Evolutionary conservation across 352 stramenopile species (phyloP).

Genomic region (Phytophthora sojae): DNA sequence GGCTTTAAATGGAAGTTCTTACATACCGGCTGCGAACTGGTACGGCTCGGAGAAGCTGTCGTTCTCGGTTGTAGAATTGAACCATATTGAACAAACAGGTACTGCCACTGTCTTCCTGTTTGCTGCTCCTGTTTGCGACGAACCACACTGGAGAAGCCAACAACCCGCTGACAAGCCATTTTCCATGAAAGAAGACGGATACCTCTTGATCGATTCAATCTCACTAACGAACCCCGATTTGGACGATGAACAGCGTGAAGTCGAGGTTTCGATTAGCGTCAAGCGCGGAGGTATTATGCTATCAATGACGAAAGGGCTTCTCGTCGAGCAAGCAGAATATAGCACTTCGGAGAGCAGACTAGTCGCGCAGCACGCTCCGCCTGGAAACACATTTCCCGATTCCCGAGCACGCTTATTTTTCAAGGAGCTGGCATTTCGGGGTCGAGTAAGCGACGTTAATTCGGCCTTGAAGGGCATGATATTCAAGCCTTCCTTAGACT

Average conservation of each 20-base stretch:
- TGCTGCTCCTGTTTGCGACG: constrained; percentile 64
- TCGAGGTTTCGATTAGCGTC: constrained; percentile 45
- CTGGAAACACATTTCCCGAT: constrained; percentile 14
- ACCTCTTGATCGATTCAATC: constrained; percentile 46
- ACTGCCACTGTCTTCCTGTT: constrained; percentile 42
- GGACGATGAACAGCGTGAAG: constrained; percentile 37
- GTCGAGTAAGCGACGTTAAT: constrained; percentile 53
- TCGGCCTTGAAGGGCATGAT: constrained; percentile 58
- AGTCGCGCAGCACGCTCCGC: constrained; percentile 18
- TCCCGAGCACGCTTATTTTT: constrained; percentile 55
- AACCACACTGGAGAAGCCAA: constrained; percentile 42
- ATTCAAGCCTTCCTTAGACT: constrained; percentile 59
- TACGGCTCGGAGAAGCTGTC: constrained; percentile 61
- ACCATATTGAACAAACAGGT: constrained; percentile 8
- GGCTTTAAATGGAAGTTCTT: constrained; percentile 58
- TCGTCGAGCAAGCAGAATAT: constrained; percentile 28
- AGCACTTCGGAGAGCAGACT: constrained; percentile 26
- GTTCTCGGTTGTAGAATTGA: constrained; percentile 40
- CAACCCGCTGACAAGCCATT: constrained; percentile 11
- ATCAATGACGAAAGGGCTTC: constrained; percentile 46
- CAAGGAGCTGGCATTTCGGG: constrained; percentile 38
- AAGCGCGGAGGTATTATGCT: constrained; percentile 67
- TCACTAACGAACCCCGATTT: constrained; percentile 44
- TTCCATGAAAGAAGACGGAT: constrained; percentile 52
- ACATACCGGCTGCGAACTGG: constrained; percentile 61